Conservation (phyloP, 352 stramenopile species). For the Blastocystis sp. region DNA sequence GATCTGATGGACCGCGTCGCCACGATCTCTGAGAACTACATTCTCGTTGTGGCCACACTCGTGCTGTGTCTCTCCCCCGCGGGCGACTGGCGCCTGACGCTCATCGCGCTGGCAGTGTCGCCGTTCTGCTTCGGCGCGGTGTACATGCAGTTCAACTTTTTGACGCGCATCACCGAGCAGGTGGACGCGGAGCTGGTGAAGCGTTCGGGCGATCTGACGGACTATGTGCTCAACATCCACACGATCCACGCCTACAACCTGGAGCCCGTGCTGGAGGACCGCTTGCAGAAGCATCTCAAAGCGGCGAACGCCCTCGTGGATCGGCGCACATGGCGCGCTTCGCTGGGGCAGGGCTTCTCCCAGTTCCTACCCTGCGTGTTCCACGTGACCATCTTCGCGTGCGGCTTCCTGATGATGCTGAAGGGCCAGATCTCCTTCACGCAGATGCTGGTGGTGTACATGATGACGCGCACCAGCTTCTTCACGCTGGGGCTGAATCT, state of each 20-base stretch:
- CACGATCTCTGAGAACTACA: conserved; percentile 19
- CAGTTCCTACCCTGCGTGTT: conserved; percentile 36
- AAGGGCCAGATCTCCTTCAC: background rate
- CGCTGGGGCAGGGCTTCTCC: background rate
- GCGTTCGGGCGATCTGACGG: background rate
- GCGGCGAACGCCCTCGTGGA: background rate
- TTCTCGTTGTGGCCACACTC: background rate
- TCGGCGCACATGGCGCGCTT: background rate
- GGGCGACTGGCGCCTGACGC: conserved; percentile 28
- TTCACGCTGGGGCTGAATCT: conserved; percentile 14
- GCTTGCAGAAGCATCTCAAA: background rate
- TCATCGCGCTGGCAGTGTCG: conserved; percentile 2
- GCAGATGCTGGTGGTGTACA: conserved; percentile 36
- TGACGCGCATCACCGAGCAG: background rate
- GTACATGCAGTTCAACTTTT: conserved; percentile 33
- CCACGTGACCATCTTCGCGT: background rate
- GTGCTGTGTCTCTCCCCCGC: conserved; percentile 6
- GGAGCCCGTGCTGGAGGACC: background rate
- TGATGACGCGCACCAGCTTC: background rate
- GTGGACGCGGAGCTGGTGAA: background rate
- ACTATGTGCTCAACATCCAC: conserved; percentile 6
- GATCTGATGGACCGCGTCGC: conserved; percentile 29
- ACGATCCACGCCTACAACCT: conserved; percentile 12
- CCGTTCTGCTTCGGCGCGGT: background rate
- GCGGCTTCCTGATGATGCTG: background rate